These are phyloP conservation scores for Trichopus zeylanicus DNA, from an alignment of 116 monocot genomes.

Conservation along the genomic window DNA sequence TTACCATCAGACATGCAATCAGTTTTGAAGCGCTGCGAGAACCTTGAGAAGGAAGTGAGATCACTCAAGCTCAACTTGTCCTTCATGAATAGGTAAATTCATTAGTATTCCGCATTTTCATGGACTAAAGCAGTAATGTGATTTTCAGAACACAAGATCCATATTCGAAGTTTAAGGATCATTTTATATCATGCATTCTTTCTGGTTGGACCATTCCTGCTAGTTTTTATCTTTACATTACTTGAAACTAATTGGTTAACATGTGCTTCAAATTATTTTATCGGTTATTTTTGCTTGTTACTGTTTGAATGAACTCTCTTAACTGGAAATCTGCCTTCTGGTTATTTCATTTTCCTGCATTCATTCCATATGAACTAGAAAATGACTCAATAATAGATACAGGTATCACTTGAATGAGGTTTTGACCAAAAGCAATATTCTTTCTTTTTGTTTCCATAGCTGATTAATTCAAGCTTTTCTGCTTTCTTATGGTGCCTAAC, in stretches of 20 bases:
- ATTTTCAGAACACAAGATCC: no score
- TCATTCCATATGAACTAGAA: neutral
- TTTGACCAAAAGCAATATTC: no score
- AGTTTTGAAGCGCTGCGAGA: constrained; percentile 46
- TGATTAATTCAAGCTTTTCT: no score
- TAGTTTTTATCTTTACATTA: no score
- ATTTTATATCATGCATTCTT: neutral
- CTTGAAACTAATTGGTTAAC: no score
- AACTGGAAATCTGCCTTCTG: no score
- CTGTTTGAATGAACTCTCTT: no score
- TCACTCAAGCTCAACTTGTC: constrained; percentile 61
- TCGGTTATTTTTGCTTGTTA: no score
- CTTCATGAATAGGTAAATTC: constrained; percentile 52
- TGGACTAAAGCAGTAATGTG: neutral
- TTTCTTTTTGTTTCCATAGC: no score
- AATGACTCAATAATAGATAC: neutral
- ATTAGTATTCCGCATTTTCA: neutral
- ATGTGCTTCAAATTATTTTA: no score
- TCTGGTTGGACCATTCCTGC: neutral
- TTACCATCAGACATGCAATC: constrained; percentile 51
- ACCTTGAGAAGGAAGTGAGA: constrained; percentile 62
- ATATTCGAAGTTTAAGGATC: neutral
- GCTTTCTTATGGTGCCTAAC: no score
- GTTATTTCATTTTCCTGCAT: no score
- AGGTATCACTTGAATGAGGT: neutral